Base-by-base conservation (phyloP, 1,284 basidiomycete species). In the Abortiporus biennis region DNA sequence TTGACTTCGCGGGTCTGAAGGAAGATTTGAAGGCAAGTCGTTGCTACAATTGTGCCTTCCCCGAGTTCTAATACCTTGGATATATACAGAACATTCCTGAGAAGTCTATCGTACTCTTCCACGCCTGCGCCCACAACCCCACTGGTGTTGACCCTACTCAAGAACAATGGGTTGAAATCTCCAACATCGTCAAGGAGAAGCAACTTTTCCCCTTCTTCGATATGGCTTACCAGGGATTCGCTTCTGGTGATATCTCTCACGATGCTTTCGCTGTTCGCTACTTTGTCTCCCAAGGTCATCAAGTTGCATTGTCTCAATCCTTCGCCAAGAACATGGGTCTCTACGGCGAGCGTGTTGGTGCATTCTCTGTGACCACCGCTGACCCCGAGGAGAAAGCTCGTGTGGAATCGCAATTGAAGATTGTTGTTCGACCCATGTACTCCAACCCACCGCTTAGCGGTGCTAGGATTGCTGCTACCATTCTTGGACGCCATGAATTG, bases 261-360 rank as follows among this genome's bases (percentile, higher is more conserved):
- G 96, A 99, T 58, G 96, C 96, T 4, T 95, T 88, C 63, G 91
- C 95, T 22, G 82, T 98, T 45, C 88, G 96, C 49, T 81, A 96
- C 71, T 99, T 99, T 67, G 90, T 96, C 42, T 71, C 81, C 36
- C 71, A 92, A 62, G 90, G 91, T 31, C 91, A 93, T 67, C 85
- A 90, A 57, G 68, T 93, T 50, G 86, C 90, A 12, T 77, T 93
- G 36, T 73, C 84, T 47, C 96, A 99, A 67, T 93, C 90, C 42
- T 99, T 98, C 65, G 96, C 96, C 42, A 99, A 99, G 78, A 99
- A 99, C 74, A 95, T 97, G 78, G 95, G 96, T 47, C 77, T 99
- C 30, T 99, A 99, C 64, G 96, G 94, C 52, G 94, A 97, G 68
- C 90, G 94, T 60, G 90, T 92, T 45, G 94, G 94, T 16, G 86